Conservation (phyloP, 371 early-diverging fungal species). For the Apophysomyces sp. region DNA sequence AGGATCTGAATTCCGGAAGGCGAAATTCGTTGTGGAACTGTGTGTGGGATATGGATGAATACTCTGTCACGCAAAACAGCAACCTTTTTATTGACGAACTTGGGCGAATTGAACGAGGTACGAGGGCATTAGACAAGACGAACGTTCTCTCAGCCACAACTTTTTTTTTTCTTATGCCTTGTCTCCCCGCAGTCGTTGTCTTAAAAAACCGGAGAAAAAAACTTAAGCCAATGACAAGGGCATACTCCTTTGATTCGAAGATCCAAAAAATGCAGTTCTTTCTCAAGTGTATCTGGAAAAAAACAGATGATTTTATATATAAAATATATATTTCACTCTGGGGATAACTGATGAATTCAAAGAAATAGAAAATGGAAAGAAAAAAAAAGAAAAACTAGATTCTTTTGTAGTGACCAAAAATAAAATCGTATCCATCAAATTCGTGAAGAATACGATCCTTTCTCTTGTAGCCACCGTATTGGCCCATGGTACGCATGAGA, state of each 20-base stretch:
- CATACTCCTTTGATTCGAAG: too few species aligned
- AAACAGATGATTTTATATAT: too few species aligned
- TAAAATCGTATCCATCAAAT: slow-evolving; percentile 75
- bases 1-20: slow-evolving; percentile 77
- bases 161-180: too few species aligned
- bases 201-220: too few species aligned
- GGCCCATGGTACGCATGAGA: slow-evolving; percentile 42
- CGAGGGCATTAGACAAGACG: slow-evolving; percentile 26
- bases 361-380: neutral
- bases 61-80: neutral
- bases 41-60: neutral
- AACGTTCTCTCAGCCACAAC: too few species aligned
- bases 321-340: too few species aligned
- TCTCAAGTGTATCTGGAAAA: too few species aligned
- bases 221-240: too few species aligned
- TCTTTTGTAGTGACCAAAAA: slow-evolving; percentile 63
- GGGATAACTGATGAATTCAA: too few species aligned
- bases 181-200: too few species aligned
- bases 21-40: slow-evolving; percentile 73
- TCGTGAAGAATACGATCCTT: slow-evolving; percentile 75
- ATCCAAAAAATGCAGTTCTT: too few species aligned
- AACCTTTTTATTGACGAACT: slow-evolving; percentile 14
- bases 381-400: neutral
- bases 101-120: slow-evolving; percentile 50
- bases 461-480: slow-evolving; percentile 57